These are phyloP conservation scores for Polysphondylium violaceum DNA, from an alignment of 78 protist species.

Conservation along the genomic window DNA sequence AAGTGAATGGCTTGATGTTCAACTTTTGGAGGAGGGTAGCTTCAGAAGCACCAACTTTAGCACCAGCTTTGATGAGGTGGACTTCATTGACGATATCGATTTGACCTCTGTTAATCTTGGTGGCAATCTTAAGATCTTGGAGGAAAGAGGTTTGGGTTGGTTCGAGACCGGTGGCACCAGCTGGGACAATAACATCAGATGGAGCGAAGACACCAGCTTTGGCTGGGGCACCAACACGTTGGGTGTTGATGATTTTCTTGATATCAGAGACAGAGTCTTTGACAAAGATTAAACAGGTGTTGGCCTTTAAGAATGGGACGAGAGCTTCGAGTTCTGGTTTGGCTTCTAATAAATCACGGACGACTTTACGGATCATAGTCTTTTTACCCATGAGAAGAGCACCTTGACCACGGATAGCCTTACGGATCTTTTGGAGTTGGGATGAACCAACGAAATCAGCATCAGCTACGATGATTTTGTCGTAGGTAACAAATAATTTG, in stretches of 20 bases:
- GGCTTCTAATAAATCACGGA: conserved; percentile 79
- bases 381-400: conserved; percentile 98
- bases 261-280: conserved; percentile 90
- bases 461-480: conserved; percentile 90
- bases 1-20: conserved; percentile 98
- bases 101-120: conserved; percentile 98
- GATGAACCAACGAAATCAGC: conserved; percentile 98
- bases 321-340: conserved; percentile 86
- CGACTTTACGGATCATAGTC: conserved; percentile 94
- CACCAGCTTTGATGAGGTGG: conserved; percentile 92
- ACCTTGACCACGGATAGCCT: conserved; percentile 96
- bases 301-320: conserved; percentile 84
- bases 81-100: conserved; percentile 97
- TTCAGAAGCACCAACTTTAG: conserved; percentile 97
- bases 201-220: conserved; percentile 98
- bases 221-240: conserved; percentile 97
- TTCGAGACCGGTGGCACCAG: conserved; percentile 98
- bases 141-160: conserved; percentile 99
- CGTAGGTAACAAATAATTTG: conserved; percentile 74
- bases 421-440: conserved; percentile 96
- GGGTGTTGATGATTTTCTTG: conserved; percentile 66
- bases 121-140: conserved; percentile 98
- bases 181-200: conserved; percentile 93
- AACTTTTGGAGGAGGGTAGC: conserved; percentile 98
- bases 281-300: conserved; percentile 98